Base-by-base conservation (phyloP, 2,329 filamentous ascomycete species). In the Scedosporium aurantiacum region DNA sequence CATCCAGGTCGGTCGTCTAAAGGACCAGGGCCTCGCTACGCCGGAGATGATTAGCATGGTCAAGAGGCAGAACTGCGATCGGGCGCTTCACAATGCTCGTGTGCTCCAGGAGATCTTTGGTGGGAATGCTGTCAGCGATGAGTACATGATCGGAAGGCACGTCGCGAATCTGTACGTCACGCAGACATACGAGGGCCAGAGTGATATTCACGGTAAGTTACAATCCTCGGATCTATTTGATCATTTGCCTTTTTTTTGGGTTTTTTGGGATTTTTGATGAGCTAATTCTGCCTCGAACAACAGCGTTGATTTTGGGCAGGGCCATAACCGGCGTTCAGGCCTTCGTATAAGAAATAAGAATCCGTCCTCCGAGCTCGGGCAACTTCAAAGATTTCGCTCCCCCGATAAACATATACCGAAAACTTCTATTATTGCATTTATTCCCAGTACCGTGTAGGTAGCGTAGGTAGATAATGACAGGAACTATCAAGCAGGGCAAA, bases 41-140 rank as follows among this genome's bases (percentile, higher is more conserved):
- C 92, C 94, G 5, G 94, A 99, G 78, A 97, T 97, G 93, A 96
- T 99, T 69, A 86, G 83, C 72, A 83, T 99, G 90, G 86, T 97
- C 71, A 99, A 99, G 82, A 82, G 94, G 67, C 92, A 97, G 77
- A 99, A 99, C 75, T 99, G 94, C 74, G 94, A 99, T 75, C 80
- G 87, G 60, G 94, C 94, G 16, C 78, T 99, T 68, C 78, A 83
- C 32, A 91, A 93, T 66, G 86, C 91, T 21, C 82, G 94, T 66
- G 78, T 81, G 70, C 78, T 99, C 64, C 94, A 99, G 75, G 94
- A 99, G 77, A 84, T 99, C 23, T 97, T 99, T 76, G 94, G 94
- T 62, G 94, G 94, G 32, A 99, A 99, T 71, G 94, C 94, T n/a
- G 91, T 94, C 58, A 96, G 91, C 70, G 94, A 99, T 69, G 94